Percentiles rank a stretch among this genome's conserved stretches.
These are phyloP conservation scores for Fusarium veterinarium DNA, from an alignment of 2,329 filamentous ascomycete species.

Conservation along the genomic window DNA sequence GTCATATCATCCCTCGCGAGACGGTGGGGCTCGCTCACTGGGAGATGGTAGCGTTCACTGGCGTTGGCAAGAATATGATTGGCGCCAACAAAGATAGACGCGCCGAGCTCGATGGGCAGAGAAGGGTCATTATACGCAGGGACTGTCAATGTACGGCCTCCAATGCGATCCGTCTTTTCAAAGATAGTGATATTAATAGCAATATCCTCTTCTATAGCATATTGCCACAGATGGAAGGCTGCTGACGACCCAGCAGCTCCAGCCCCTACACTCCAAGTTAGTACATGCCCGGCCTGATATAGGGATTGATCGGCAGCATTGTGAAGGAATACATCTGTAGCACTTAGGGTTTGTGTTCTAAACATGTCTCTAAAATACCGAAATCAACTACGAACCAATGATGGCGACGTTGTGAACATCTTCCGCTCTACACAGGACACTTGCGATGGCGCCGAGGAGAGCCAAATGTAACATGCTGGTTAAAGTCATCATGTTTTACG, in stretches of 20 bases:
- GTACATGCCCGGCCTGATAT: neutral
- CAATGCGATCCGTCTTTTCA: constrained; percentile 81
- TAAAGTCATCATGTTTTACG: constrained; percentile 28
- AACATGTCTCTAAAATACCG: neutral
- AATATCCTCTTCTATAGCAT: constrained; percentile 69
- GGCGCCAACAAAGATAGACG: constrained; percentile 87
- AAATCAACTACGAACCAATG: constrained; percentile 47
- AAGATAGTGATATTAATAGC: constrained; percentile 86
- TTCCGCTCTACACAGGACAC: constrained; percentile 8
- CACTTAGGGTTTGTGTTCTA: neutral
- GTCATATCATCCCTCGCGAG: constrained; percentile 66
- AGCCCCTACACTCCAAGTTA: constrained; percentile 70
- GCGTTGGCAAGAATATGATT: constrained; percentile 87
- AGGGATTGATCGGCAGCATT: neutral
- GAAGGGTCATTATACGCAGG: constrained; percentile 75
- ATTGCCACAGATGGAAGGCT: constrained; percentile 83
- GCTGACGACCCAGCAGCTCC: constrained; percentile 89
- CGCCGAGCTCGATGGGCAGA: constrained; percentile 85
- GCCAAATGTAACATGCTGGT: constrained; percentile 28
- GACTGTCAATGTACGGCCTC: constrained; percentile 89
- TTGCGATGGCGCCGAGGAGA: constrained; percentile 32
- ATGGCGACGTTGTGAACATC: constrained; percentile 51
- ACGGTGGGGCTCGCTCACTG: constrained; percentile 58
- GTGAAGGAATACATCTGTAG: neutral
- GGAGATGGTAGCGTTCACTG: constrained; percentile 76